Conservation (phyloP, 2,329 filamentous ascomycete genomes). For the Nemania sp. region DNA sequence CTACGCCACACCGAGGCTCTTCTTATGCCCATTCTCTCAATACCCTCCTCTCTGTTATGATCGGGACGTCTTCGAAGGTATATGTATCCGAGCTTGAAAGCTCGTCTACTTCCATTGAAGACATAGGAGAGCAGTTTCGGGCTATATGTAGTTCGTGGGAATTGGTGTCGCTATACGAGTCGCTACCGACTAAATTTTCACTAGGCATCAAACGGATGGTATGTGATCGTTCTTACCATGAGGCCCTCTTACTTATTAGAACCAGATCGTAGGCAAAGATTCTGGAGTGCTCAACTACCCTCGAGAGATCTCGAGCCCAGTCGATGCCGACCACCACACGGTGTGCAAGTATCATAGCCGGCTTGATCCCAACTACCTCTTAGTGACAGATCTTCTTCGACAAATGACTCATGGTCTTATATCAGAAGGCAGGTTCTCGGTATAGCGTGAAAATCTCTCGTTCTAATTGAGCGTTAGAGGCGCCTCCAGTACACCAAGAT, state of each 20-base stretch:
- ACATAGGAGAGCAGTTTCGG: not conserved
- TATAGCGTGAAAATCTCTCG: not conserved
- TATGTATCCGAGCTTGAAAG: slow-evolving; percentile 3
- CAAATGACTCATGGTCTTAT: not conserved
- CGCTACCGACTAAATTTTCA: not conserved
- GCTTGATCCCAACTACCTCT: not conserved
- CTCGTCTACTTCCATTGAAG: not conserved
- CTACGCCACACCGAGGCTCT: slow-evolving; percentile 14
- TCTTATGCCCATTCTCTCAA: slow-evolving; percentile 7
- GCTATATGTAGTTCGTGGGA: not conserved
- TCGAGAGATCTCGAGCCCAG: not conserved
- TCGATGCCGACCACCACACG: slow-evolving; percentile 10
- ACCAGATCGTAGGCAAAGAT: slow-evolving; percentile 11
- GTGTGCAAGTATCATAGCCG: slow-evolving; percentile 1
- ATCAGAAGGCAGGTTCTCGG: not conserved
- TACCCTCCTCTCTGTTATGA: not conserved
- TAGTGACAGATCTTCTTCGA: not conserved
- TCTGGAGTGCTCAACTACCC: slow-evolving; percentile 7
- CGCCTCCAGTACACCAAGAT: not conserved
- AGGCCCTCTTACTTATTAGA: not conserved
- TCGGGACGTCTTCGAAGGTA: not conserved
- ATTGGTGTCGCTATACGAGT: slow-evolving; percentile 13
- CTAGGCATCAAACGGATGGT: not conserved
- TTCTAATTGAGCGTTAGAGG: not conserved
- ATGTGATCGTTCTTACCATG: not conserved